Conservation (phyloP, 306 rosid species). For the Dryas octopetala region DNA sequence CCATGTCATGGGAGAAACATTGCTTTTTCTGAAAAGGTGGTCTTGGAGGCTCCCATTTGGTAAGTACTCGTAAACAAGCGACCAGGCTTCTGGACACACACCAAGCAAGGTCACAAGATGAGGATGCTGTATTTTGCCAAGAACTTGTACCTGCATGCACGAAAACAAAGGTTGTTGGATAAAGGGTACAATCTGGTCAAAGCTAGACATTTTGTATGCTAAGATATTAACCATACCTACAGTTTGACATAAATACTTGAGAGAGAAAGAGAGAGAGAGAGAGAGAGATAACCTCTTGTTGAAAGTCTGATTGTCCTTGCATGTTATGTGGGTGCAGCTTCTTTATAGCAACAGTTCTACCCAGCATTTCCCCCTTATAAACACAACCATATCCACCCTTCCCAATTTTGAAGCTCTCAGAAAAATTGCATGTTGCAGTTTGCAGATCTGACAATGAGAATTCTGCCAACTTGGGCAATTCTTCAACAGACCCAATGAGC, state of each 20-base stretch:
- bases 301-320: conserved; percentile 68
- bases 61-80: conserved; percentile 74
- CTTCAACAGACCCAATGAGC: conserved; percentile 47
- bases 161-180: conserved; percentile 21
- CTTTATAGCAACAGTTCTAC: conserved; percentile 73
- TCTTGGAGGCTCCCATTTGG: conserved; percentile 81
- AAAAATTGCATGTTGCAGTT: conserved; percentile 78
- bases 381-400: conserved; percentile 71
- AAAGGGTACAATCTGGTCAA: conserved; percentile 10
- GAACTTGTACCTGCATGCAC: conserved; percentile 71
- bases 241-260: background rate
- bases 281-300: conserved; percentile 55
- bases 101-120: conserved; percentile 84
- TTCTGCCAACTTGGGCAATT: conserved; percentile 54
- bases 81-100: conserved; percentile 79
- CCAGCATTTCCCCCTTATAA: conserved; percentile 84
- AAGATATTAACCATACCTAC: background rate
- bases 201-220: background rate
- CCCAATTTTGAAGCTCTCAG: conserved; percentile 69
- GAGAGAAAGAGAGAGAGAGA: background rate
- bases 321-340: conserved; percentile 57
- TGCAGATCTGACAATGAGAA: conserved; percentile 66
- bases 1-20: conserved; percentile 57
- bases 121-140: conserved; percentile 80
- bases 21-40: conserved; percentile 61